phyloP scores from a whole-genome alignment of 305 asterid species.

The Solanum aculeatissimum region DNA sequence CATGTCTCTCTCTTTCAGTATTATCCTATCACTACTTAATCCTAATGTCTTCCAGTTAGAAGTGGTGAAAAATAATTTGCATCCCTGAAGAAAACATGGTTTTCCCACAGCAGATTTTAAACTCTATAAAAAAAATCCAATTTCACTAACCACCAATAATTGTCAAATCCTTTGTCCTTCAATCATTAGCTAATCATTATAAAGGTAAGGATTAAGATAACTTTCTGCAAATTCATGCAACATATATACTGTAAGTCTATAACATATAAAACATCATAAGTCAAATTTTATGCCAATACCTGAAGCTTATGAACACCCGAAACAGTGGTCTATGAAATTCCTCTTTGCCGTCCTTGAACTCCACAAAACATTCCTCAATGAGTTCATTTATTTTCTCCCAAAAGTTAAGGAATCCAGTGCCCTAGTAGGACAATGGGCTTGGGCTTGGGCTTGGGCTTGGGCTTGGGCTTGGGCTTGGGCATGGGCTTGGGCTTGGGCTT shows the following conservation, averaged over 20 bases:
- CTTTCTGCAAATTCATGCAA: not conserved
- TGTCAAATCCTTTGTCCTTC: not conserved
- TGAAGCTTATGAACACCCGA: not conserved
- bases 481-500: too few species aligned
- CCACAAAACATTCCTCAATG: not conserved
- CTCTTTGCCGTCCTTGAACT: not conserved
- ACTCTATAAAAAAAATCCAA: not conserved
- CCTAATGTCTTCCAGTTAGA: not conserved
- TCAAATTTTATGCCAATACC: not conserved
- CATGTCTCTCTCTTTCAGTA: not conserved
- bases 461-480: too few species aligned
- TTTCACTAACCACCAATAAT: not conserved
- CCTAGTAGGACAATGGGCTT: not conserved
- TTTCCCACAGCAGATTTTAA: not conserved
- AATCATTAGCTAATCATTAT: not conserved
- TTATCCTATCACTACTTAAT: not conserved
- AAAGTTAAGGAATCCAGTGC: not conserved
- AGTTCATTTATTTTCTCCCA: not conserved
- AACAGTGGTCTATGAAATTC: not conserved
- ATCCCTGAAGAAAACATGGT: not conserved
- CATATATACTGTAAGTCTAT: not conserved
- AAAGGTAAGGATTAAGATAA: not conserved
- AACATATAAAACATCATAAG: not conserved
- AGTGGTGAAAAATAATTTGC: not conserved
- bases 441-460: too few species aligned